phyloP scores from a whole-genome alignment of 2,329 filamentous ascomycete species.

The Pseudogymnoascus sp. region DNA sequence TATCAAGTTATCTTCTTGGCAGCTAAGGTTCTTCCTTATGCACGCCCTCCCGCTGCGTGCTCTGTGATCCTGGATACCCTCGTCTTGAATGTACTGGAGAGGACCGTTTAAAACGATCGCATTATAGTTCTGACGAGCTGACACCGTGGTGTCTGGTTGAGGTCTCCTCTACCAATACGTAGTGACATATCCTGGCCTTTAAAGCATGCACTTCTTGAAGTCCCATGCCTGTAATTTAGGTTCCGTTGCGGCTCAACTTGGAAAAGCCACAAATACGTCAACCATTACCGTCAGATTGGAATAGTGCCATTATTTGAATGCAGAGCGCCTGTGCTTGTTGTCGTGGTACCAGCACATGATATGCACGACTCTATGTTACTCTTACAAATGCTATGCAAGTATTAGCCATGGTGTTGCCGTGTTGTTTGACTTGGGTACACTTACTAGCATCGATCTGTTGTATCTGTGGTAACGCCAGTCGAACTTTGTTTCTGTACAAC shows the following conservation, averaged over 20 bases:
- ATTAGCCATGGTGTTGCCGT: neutral
- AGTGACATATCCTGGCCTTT: neutral
- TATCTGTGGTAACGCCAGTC: slow-evolving; percentile 76
- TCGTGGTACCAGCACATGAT: neutral
- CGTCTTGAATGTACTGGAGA: neutral
- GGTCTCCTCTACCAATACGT: neutral
- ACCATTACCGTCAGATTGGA: neutral
- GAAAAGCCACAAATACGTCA: neutral
- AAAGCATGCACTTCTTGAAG: neutral
- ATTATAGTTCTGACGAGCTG: neutral
- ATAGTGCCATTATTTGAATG: neutral
- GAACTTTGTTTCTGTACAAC: slow-evolving; percentile 88
- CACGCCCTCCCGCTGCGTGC: too few species aligned
- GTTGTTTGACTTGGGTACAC: slow-evolving; percentile 34
- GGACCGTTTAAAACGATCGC: neutral
- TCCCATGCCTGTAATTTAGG: neutral
- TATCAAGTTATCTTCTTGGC: neutral
- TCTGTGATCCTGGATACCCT: neutral
- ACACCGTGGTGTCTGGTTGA: neutral
- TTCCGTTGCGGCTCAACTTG: neutral
- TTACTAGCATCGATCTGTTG: slow-evolving; percentile 95
- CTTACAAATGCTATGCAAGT: slow-evolving; percentile 23
- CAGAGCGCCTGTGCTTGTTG: neutral
- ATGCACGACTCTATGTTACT: slow-evolving; percentile 20
- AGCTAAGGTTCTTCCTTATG: neutral